These are phyloP conservation scores for Dicorynia guianensis DNA, from an alignment of 306 rosid species.

Conservation along the genomic window DNA sequence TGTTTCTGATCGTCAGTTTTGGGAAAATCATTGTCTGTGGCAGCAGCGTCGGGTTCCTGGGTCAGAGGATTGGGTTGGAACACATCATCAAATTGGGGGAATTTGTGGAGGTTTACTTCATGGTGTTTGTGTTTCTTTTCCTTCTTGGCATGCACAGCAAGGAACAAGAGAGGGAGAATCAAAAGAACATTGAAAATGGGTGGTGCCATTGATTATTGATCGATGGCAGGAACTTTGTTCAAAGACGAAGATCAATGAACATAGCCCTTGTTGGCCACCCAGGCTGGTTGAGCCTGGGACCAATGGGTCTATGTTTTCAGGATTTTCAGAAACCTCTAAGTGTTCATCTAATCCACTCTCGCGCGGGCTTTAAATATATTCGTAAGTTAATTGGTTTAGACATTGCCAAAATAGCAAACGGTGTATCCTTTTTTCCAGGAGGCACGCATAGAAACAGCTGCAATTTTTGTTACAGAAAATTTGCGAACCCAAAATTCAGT, in stretches of 20 bases:
- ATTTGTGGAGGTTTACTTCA: background rate
- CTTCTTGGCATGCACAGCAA: slow-evolving; percentile 26
- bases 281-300: too few relatives aligned
- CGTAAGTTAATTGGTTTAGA: slow-evolving; percentile 16
- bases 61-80: too few relatives aligned
- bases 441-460: too few relatives aligned
- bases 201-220: slow-evolving; percentile 53
- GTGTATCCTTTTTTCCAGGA: slow-evolving; percentile 3
- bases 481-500: too few relatives aligned
- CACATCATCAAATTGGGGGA: too few relatives aligned
- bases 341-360: slow-evolving; percentile 41
- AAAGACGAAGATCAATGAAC: too few relatives aligned
- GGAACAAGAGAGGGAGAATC: slow-evolving; percentile 47
- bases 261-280: too few relatives aligned
- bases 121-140: background rate
- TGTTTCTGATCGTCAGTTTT: background rate
- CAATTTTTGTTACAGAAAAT: too few relatives aligned
- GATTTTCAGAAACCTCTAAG: too few relatives aligned
- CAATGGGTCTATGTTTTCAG: too few relatives aligned
- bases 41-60: too few relatives aligned
- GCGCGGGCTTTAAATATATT: slow-evolving; percentile 31
- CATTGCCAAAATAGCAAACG: slow-evolving; percentile 37
- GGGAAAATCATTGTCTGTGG: background rate
- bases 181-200: slow-evolving; percentile 37
- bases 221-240: too few relatives aligned